Percentiles rank a stretch among this genome's conserved stretches.
These are phyloP conservation scores for Babesia ovis DNA, from an alignment of 169 alveolate genomes.

Conservation along the genomic window DNA sequence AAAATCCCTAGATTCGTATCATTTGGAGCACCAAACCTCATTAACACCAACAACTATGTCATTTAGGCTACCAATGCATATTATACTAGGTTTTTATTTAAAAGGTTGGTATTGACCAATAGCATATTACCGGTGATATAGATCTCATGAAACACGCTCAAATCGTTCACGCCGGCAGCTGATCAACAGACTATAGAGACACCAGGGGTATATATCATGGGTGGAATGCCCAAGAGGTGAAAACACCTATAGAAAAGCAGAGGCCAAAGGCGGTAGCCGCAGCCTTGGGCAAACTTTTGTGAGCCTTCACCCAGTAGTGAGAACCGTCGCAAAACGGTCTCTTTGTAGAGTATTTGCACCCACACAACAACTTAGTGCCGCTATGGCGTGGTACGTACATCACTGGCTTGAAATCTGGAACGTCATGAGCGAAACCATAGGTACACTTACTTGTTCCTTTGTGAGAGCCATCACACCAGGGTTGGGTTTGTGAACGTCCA, in stretches of 20 bases:
- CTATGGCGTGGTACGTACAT: constrained; percentile 79
- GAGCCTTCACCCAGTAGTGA: constrained; percentile 82
- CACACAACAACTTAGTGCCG: constrained; percentile 78
- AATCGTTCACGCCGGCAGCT: too few relatives aligned
- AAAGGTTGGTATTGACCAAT: too few relatives aligned
- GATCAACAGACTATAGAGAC: too few relatives aligned
- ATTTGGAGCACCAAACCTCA: too few relatives aligned
- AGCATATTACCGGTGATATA: too few relatives aligned
- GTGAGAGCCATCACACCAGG: constrained; percentile 81
- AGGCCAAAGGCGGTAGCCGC: constrained; percentile 75
- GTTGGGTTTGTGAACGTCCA: constrained; percentile 74
- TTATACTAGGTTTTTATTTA: too few relatives aligned
- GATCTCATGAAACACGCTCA: too few relatives aligned
- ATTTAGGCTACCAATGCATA: too few relatives aligned
- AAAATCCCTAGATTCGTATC: too few relatives aligned
- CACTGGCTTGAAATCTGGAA: constrained; percentile 75
- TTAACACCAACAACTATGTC: too few relatives aligned
- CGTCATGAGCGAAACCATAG: not conserved
- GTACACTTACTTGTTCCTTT: constrained; percentile 70
- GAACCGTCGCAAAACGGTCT: constrained; percentile 79
- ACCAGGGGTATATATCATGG: constrained; percentile 62
- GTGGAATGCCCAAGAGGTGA: constrained; percentile 79
- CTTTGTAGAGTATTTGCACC: constrained; percentile 73
- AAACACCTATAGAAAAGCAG: constrained; percentile 77
- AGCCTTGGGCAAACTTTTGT: constrained; percentile 77